Percentiles rank a stretch among this genome's conserved stretches.
These are phyloP conservation scores for Euphrasia confusa DNA, from an alignment of 257 asterid genomes.

Conservation along the genomic window DNA sequence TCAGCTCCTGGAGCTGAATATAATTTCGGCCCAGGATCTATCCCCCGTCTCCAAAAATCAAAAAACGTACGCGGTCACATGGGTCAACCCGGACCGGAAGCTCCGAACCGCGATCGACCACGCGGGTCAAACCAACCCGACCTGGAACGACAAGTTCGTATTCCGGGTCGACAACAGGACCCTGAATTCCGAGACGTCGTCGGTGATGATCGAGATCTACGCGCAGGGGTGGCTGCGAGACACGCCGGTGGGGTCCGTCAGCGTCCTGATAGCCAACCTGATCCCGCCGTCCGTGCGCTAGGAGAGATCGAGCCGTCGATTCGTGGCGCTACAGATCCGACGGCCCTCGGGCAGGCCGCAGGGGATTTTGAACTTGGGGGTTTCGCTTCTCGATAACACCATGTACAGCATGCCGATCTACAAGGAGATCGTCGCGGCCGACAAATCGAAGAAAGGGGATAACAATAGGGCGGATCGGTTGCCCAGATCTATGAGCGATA, in stretches of 20 bases:
- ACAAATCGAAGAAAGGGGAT: slow-evolving; percentile 19
- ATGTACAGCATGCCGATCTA: slow-evolving; percentile 56
- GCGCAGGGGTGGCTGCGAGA: slow-evolving; percentile 36
- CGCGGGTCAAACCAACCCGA: slow-evolving; percentile 49
- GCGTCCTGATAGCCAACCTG: slow-evolving; percentile 29
- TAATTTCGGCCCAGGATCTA: slow-evolving; percentile 68
- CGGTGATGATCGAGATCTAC: slow-evolving; percentile 32
- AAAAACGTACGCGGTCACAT: slow-evolving; percentile 48
- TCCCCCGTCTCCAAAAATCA: slow-evolving; percentile 31
- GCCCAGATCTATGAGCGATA: slow-evolving; percentile 41
- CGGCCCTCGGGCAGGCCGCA: slow-evolving; percentile 71
- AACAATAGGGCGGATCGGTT: slow-evolving; percentile 18
- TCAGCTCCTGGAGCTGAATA: slow-evolving; percentile 56
- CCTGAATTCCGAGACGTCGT: slow-evolving; percentile 41
- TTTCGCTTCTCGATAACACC: slow-evolving; percentile 44
- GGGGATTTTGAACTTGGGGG: slow-evolving; percentile 68
- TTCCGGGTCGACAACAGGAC: slow-evolving; percentile 47
- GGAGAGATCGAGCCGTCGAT: slow-evolving; percentile 28
- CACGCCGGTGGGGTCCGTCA: slow-evolving; percentile 33
- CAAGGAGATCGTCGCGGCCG: slow-evolving; percentile 25
- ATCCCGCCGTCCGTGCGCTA: slow-evolving; percentile 35
- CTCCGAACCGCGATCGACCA: slow-evolving; percentile 42
- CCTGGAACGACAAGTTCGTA: slow-evolving; percentile 62
- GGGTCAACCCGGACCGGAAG: slow-evolving; percentile 49
- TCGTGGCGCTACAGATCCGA: slow-evolving; percentile 62